Evolutionary conservation across 805 yeast genomes (phyloP), one percentile per base, ranked within the genome.

Genomic region (Torulaspora franciscae): DNA sequence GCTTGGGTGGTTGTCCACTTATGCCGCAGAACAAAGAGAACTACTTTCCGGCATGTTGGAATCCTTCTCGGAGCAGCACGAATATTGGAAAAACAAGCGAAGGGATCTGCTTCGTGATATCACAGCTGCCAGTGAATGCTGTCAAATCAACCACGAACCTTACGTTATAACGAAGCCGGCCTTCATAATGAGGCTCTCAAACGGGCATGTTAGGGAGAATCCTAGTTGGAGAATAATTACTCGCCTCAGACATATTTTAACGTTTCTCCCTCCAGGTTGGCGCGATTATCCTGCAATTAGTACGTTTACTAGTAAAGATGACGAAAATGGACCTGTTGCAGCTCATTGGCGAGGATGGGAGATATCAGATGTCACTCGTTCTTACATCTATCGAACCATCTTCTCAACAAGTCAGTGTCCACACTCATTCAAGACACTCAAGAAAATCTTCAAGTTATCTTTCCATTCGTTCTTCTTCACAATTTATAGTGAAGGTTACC

Each of bases 261-360:
- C 76, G 4, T 70, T 71, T 49, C 64, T 85, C 6, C 90, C 95
- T 0, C 46, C 48, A 0, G 63, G 66, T 0, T 83, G 89, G 85
- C 50, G 58, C 2, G 49, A 45, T 0, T 38, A 34, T 14, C 30
- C 32, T 9, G 45, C 45, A 23, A 27, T 41, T 22, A 28, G 23
- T 26, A 26, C 38, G 13, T 32, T 40, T 7, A 39, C 32, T 7
- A 43, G 49, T 43, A 89, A 89, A 0, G 70, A 72, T 47, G 67
- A 69, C 7, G 73, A 73, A 11, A 85, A 86, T 2, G 62, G 79
- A 19, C 66, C 72, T 3, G 71, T 80, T 1, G 88, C 89, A 55
- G 70, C 81, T 0, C 70, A 74, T 10, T 93, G 98, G 97, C 77
- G 97, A 70, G 79, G 80, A 47, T 90, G 98, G 97, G 99, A 91